Conservation (phyloP, 176 grass and related monocot species). For the Panicum miliaceum region DNA sequence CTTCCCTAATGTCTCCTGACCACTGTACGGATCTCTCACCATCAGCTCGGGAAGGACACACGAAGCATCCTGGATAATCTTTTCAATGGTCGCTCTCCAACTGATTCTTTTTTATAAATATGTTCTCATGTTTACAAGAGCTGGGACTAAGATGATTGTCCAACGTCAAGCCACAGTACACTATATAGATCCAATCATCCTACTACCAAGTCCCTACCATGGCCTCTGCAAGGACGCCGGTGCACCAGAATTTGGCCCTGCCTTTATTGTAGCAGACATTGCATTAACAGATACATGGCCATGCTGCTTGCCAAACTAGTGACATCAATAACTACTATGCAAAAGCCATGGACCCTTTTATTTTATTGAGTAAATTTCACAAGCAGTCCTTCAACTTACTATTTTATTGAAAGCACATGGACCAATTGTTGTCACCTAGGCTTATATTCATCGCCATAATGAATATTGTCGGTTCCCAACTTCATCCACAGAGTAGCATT, state of each 20-base stretch:
- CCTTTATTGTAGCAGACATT: constrained; percentile 13
- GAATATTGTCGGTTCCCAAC: neutral
- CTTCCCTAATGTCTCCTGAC: constrained; percentile 24
- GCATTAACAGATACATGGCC: constrained; percentile 20
- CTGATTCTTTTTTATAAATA: neutral
- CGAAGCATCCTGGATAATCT: constrained; percentile 31
- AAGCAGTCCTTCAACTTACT: too few species aligned
- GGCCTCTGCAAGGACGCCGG: constrained; percentile 28
- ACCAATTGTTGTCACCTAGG: neutral
- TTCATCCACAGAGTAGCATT: constrained; percentile 16
- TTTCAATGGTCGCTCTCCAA: constrained; percentile 23
- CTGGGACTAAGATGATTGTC: neutral
- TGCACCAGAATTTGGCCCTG: constrained; percentile 19
- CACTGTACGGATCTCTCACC: neutral
- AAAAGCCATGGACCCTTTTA: neutral
- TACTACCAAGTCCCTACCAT: neutral
- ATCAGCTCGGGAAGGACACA: constrained; percentile 39
- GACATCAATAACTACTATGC: neutral
- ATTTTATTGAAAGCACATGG: neutral
- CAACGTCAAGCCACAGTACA: constrained; percentile 1
- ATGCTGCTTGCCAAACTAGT: constrained; percentile 31
- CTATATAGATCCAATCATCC: neutral
- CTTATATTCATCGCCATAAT: constrained; percentile 2
- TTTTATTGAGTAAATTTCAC: neutral
- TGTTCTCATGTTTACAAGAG: neutral